Evolutionary conservation across 805 yeast genomes (phyloP).

Genomic region (Wickerhamomyces strasburgensis): DNA sequence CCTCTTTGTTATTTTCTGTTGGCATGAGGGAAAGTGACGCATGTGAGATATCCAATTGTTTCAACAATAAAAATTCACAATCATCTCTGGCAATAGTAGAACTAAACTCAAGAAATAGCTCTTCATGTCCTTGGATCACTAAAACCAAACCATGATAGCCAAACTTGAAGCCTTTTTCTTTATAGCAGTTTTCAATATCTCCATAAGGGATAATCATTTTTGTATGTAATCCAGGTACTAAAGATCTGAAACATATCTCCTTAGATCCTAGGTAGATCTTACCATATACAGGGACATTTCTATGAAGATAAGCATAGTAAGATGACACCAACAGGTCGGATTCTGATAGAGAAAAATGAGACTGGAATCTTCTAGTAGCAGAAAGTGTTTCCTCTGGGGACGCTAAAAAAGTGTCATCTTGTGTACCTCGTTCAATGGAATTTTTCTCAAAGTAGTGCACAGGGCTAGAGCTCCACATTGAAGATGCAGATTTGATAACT

Average conservation of each 20-base stretch:
- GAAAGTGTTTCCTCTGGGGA: conserved; percentile 37
- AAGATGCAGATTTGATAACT: conserved; percentile 22
- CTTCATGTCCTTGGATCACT: conserved; percentile 70
- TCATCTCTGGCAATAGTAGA: conserved; percentile 63
- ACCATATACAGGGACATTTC: conserved; percentile 78
- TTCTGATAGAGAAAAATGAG: conserved; percentile 59
- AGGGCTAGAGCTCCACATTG: conserved; percentile 57
- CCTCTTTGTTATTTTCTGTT: too few relatives aligned
- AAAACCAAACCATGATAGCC: conserved; percentile 68
- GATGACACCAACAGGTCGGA: conserved; percentile 54
- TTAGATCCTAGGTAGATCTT: conserved; percentile 67
- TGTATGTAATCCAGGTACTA: conserved; percentile 72
- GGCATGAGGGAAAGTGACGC: conserved; percentile 7
- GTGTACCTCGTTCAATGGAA: conserved; percentile 31
- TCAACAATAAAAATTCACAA: conserved; percentile 50
- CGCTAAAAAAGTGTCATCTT: conserved; percentile 46
- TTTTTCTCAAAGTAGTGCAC: conserved; percentile 49
- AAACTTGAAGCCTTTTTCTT: conserved; percentile 64
- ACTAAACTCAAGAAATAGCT: conserved; percentile 73
- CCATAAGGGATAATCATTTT: conserved; percentile 75
- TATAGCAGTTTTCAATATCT: conserved; percentile 66
- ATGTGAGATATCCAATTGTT: conserved; percentile 30
- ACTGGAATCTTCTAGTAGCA: conserved; percentile 55
- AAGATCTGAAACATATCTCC: conserved; percentile 73
- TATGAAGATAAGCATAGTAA: conserved; percentile 64